Conservation (phyloP, 768 basidiomycete species). For the Rhizopogon vesiculosus region DNA sequence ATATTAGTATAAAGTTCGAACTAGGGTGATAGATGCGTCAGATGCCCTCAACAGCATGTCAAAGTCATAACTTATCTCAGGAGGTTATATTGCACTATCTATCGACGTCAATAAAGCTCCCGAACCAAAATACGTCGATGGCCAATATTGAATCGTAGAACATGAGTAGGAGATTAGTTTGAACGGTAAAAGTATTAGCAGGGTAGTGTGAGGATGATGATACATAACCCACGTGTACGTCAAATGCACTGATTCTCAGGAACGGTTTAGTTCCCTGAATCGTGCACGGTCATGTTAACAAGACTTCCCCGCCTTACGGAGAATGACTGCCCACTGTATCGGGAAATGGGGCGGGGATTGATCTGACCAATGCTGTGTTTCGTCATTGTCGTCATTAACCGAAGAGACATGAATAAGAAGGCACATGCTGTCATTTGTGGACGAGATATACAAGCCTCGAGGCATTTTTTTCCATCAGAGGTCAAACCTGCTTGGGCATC, state of each 20-base stretch:
- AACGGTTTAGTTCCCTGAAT: background rate
- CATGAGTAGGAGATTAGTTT: background rate
- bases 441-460: slow-evolving; percentile 35
- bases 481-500: slow-evolving; percentile 42
- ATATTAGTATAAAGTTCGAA: background rate
- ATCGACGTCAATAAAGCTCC: background rate
- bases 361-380: slow-evolving; percentile 46
- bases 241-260: background rate
- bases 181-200: background rate
- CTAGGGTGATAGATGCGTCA: background rate
- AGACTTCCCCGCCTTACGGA: background rate
- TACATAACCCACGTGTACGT: too few relatives aligned
- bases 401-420: slow-evolving; percentile 41
- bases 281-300: background rate
- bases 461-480: slow-evolving; percentile 32
- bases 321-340: background rate
- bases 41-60: too few relatives aligned
- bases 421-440: slow-evolving; percentile 36
- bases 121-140: background rate
- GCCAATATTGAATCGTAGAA: too few relatives aligned
- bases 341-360: too few relatives aligned
- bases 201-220: background rate
- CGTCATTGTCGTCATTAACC: slow-evolving; percentile 39
- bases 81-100: background rate
- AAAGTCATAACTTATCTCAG: too few relatives aligned